Base-by-base conservation (phyloP, 2,329 filamentous ascomycete species). In the Blastomyces parvus region DNA sequence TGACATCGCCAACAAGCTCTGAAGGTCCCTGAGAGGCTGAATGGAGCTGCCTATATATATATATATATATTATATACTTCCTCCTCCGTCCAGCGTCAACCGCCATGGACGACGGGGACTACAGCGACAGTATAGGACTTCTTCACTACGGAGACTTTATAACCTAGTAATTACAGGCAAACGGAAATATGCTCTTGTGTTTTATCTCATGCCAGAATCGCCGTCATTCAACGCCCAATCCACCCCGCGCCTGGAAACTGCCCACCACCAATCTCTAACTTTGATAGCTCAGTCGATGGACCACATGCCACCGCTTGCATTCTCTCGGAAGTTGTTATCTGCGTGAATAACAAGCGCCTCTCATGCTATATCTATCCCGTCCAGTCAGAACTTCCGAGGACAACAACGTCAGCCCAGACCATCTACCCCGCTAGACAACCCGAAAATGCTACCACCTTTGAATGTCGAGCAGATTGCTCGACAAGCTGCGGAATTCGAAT, bases 401-500 rank as follows among this genome's bases (percentile, higher is more conserved):
- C 40, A 38, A 4, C 44, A 19, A 19, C 3, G 19, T 17, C 22
- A 14, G n/a, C 7, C 13, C 42, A 48, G 22, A 13, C 2, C 27
- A 36, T 48, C 27, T 13, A 36, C 58, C 58, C 40, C 56, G 40
- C 22, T 22, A 30, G 13, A 38, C 48, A 38, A 69, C 67, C 42
- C 66, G 69, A 61, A 65, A 67, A 75, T 71, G 62, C 71, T 72
- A 50, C 67, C 74, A 48, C 91, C 91, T 50, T 78, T 88, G 76
- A 91, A 82, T 67, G 83, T 94, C 63, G 87, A 88, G 70, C 88
- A 95, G 72, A 88, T 97, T 65, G 84, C 87, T 13, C 81, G 83
- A 38, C 86, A 87, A 68, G 94, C 93, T 2, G 82, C 87, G 66
- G 85, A 88, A 67, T 97, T 94, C 73, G 85, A 88, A 63, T 97